Conservation (phyloP, 768 basidiomycete species). For the Lactifluus subvellereus region DNA sequence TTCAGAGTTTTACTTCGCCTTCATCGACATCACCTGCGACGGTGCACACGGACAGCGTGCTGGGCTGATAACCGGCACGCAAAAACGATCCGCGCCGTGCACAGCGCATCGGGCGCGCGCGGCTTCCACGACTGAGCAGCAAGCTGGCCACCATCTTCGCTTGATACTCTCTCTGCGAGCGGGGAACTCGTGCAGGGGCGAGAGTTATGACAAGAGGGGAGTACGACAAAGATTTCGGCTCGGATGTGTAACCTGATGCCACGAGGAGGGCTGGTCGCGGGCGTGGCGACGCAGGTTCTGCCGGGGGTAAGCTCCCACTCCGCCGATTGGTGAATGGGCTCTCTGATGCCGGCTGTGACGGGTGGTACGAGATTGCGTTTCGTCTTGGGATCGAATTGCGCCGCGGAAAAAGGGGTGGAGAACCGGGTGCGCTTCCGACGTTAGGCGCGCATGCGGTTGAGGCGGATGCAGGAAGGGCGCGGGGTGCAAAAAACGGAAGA, state of each 20-base stretch:
- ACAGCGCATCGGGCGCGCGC: conserved; percentile 23
- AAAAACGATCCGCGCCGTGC: conserved; percentile 7
- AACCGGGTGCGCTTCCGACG: neutral
- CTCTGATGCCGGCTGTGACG: conserved; percentile 8
- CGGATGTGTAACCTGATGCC: conserved; percentile 4
- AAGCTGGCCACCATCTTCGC: conserved; percentile 23
- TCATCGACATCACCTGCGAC: neutral
- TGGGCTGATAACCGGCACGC: conserved; percentile 19
- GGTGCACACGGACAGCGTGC: conserved; percentile 16
- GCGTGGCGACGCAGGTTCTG: conserved; percentile 4
- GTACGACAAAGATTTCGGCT: neutral
- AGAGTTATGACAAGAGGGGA: conserved; percentile 15
- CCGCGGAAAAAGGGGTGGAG: conserved; percentile 5
- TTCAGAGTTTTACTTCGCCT: neutral
- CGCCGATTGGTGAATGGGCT: neutral
- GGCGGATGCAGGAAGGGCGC: conserved; percentile 1
- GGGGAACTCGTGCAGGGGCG: conserved; percentile 14
- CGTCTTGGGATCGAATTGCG: conserved; percentile 11
- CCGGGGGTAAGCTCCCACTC: neutral
- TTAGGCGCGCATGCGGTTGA: neutral
- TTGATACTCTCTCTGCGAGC: conserved; percentile 19
- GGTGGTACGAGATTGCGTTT: conserved; percentile 20
- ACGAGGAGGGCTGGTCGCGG: conserved; percentile 15
- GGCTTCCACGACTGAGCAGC: conserved; percentile 19
- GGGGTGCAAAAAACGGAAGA: conserved; percentile 21